Conservation (phyloP, 2,329 filamentous ascomycete species). For the Rasamsonia emersonii region DNA sequence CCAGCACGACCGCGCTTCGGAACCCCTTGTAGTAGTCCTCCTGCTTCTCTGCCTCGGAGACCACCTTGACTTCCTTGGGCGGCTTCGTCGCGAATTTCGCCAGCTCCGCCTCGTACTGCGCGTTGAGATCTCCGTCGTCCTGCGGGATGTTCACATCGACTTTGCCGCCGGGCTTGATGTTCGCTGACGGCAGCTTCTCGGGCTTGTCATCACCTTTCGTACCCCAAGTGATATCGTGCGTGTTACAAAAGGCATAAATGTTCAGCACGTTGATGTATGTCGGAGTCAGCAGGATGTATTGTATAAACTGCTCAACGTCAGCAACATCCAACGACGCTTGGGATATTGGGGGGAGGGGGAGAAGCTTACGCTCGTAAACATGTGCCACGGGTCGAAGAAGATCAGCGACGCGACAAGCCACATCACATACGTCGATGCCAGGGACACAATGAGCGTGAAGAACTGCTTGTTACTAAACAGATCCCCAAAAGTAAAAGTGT, state of each 20-base stretch:
- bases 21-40: conserved; percentile 99
- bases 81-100: conserved; percentile 65
- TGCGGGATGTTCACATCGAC: conserved; percentile 79
- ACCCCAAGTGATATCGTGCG: conserved; percentile 94
- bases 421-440: conserved; percentile 84
- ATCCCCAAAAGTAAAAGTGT: conserved; percentile 58
- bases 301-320: conserved; percentile 54
- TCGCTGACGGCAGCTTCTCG: conserved; percentile 80
- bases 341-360: neutral
- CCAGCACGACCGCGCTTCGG: conserved; percentile 78
- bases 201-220: conserved; percentile 97
- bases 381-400: conserved; percentile 98
- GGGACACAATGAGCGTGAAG: conserved; percentile 85
- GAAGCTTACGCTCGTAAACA: conserved; percentile 64
- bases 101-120: conserved; percentile 84
- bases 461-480: conserved; percentile 85
- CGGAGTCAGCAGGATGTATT: conserved; percentile 90
- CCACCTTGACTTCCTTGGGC: conserved; percentile 51
- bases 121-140: conserved; percentile 89
- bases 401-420: conserved; percentile 86
- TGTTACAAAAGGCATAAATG: conserved; percentile 98
- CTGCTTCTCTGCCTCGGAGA: conserved; percentile 64
- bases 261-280: conserved; percentile 96
- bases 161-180: conserved; percentile 87
- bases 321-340: conserved; percentile 9